Conservation (phyloP, 768 basidiomycete genomes). For the Rubroboletus pulcherrimus region DNA sequence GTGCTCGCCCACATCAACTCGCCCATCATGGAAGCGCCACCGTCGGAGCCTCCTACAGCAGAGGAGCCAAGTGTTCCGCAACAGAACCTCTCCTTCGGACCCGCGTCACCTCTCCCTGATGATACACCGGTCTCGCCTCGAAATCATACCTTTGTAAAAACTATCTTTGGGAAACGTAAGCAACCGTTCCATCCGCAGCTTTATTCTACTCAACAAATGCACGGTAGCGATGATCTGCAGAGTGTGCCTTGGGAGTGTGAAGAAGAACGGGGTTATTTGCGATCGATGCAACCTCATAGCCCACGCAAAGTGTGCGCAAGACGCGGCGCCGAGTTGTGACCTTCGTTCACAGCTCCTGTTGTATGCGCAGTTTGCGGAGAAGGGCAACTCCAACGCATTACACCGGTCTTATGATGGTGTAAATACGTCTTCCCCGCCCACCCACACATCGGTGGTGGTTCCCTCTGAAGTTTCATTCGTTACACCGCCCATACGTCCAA, state of each 20-base stretch:
- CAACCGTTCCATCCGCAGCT: slow-evolving; percentile 10
- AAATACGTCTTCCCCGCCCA: slow-evolving; percentile 2
- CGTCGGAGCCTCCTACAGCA: slow-evolving; percentile 43
- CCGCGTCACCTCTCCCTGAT: slow-evolving; percentile 28
- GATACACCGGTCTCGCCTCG: slow-evolving; percentile 50
- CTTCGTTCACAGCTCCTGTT: slow-evolving; percentile 75
- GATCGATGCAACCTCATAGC: slow-evolving; percentile 86
- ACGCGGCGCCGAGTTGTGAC: slow-evolving; percentile 79
- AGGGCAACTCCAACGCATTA: slow-evolving; percentile 54
- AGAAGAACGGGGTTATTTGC: slow-evolving; percentile 85
- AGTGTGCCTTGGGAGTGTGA: slow-evolving; percentile 74
- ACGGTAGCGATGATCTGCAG: slow-evolving; percentile 77
- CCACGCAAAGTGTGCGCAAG: slow-evolving; percentile 70
- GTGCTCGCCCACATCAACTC: slow-evolving; percentile 42
- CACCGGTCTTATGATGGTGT: slow-evolving; percentile 50
- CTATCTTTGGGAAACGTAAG: slow-evolving; percentile 89
- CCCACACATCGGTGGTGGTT: slow-evolving; percentile 35
- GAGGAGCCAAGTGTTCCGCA: slow-evolving; percentile 37
- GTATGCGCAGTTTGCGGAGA: slow-evolving; percentile 76
- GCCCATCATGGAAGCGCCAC: slow-evolving; percentile 34
- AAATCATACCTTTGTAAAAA: slow-evolving; percentile 86
- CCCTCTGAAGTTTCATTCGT: slow-evolving; percentile 57
- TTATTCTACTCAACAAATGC: slow-evolving; percentile 6
- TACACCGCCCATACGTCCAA: slow-evolving; percentile 45
- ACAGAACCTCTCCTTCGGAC: slow-evolving; percentile 39